Percentiles rank a stretch among this genome's conserved stretches.
Conservation (phyloP, 805 yeast species). For the Schwanniomyces polymorphus region DNA sequence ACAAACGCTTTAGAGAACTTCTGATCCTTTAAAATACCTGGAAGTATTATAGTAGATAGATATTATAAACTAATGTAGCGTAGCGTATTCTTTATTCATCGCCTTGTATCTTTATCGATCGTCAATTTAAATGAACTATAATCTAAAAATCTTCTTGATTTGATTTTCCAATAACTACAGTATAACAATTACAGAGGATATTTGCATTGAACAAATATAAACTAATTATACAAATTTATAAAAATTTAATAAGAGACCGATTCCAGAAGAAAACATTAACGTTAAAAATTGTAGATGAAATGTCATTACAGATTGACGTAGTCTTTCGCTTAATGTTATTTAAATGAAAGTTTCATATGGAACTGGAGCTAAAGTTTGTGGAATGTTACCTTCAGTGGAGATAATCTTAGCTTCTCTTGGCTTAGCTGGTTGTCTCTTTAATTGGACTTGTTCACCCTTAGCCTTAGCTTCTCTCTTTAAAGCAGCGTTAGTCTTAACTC, state of each 20-base stretch:
- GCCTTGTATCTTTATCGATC: too few species aligned
- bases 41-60: neutral
- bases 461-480: slow-evolving; percentile 93
- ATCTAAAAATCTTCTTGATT: too few species aligned
- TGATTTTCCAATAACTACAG: too few species aligned
- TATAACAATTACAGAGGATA: too few species aligned
- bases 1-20: slow-evolving; percentile 45
- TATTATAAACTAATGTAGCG: too few species aligned
- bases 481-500: slow-evolving; percentile 97
- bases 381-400: slow-evolving; percentile 77
- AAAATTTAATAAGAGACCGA: slow-evolving; percentile 3
- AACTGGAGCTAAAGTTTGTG: slow-evolving; percentile 98
- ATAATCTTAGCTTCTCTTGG: slow-evolving; percentile 94
- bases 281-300: slow-evolving; percentile 1
- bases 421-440: slow-evolving; percentile 97
- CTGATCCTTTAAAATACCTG: slow-evolving; percentile 33
- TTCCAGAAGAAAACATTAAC: slow-evolving; percentile 5
- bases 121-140: too few species aligned
- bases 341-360: slow-evolving; percentile 99
- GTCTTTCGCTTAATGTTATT: slow-evolving; percentile 98
- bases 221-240: slow-evolving; percentile 7
- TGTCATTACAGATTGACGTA: slow-evolving; percentile 25
- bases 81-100: too few species aligned
- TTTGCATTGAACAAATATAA: slow-evolving; percentile 6
- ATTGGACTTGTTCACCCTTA: slow-evolving; percentile 83